Evolutionary conservation across 345 rosid species (phyloP).

Genomic region (Passiflora organensis): DNA sequence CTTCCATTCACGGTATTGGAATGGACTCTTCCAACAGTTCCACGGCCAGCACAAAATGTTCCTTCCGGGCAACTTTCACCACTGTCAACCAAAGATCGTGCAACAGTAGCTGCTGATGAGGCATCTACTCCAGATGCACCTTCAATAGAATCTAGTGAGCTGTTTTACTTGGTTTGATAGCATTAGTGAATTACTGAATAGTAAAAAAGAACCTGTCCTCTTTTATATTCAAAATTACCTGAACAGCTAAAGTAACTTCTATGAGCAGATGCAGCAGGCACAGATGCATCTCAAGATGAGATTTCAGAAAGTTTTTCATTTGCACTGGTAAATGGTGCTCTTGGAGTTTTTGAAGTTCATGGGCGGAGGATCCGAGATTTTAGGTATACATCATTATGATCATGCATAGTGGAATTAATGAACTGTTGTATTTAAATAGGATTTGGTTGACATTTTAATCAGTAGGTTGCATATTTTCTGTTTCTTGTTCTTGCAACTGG

Average conservation of each 20-base stretch:
- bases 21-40: slow-evolving; percentile 99
- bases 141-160: slow-evolving; percentile 70
- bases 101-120: slow-evolving; percentile 42
- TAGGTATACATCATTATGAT: slow-evolving; percentile 40
- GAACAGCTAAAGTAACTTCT: slow-evolving; percentile 14
- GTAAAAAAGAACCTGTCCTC: no score
- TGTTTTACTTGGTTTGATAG: slow-evolving; percentile 14
- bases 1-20: slow-evolving; percentile 99
- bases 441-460: not conserved
- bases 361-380: slow-evolving; percentile 95
- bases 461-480: not conserved
- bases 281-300: slow-evolving; percentile 69
- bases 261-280: slow-evolving; percentile 41
- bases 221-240: slow-evolving; percentile 6
- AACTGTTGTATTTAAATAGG: no score
- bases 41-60: slow-evolving; percentile 58
- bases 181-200: not conserved
- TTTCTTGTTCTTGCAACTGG: no score
- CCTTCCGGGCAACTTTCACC: slow-evolving; percentile 44
- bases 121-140: slow-evolving; percentile 40
- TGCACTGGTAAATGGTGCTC: slow-evolving; percentile 96
- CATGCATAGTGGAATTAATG: not conserved
- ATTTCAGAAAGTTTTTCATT: slow-evolving; percentile 89
- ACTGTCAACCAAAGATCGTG: slow-evolving; percentile 29
- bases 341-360: slow-evolving; percentile 97